Conservation (phyloP, 2,329 filamentous ascomycete genomes). For the Colletotrichum plurivorum region DNA sequence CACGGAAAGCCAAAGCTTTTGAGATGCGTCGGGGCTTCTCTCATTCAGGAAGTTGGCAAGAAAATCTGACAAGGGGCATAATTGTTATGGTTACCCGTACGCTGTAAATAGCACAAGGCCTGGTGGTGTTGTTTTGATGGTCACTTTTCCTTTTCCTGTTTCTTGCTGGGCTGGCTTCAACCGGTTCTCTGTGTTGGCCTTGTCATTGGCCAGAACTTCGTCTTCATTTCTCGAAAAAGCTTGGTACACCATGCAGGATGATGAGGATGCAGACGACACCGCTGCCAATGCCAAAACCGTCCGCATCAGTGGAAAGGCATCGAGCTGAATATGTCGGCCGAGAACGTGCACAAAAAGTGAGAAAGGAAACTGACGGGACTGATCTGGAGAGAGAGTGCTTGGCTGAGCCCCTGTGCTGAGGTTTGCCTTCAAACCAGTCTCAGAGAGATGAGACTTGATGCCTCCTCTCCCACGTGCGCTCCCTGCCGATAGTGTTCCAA, state of each 20-base stretch:
- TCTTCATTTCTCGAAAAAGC: too few species aligned
- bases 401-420: conserved; percentile 18
- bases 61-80: background rate
- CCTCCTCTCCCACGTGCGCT: conserved; percentile 30
- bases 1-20: conserved; percentile 4
- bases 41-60: conserved; percentile 26
- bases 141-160: too few species aligned
- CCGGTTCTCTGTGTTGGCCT: too few species aligned
- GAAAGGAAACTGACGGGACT: background rate
- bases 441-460: conserved; percentile 26
- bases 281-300: too few species aligned
- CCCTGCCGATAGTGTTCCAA: conserved; percentile 33
- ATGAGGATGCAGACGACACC: too few species aligned
- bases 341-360: background rate
- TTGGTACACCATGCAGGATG: too few species aligned
- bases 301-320: too few species aligned
- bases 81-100: background rate
- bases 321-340: background rate
- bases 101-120: too few species aligned
- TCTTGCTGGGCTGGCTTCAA: too few species aligned
- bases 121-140: too few species aligned
- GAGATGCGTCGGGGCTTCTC: conserved; percentile 25
- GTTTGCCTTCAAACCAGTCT: conserved; percentile 19
- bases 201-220: too few species aligned
- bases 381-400: background rate